Evolutionary conservation across 164 flowering plant species (phyloP).

Genomic region (Pachysandra terminalis): DNA sequence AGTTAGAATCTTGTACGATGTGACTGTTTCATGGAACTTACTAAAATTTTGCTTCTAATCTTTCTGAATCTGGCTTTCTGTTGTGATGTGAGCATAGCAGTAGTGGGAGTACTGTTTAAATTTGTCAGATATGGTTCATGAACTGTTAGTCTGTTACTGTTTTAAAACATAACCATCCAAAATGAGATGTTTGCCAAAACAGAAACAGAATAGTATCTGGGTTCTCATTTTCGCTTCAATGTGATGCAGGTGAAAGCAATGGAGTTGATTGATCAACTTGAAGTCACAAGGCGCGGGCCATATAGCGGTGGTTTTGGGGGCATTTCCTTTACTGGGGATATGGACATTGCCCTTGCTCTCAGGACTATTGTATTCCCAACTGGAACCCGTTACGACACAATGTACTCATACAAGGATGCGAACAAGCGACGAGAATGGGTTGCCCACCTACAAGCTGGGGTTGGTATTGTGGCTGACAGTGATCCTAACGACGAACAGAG

Average conservation of each 20-base stretch:
- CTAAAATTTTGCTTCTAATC: no score
- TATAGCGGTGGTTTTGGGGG: constrained; percentile 95
- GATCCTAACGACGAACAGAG: constrained; percentile 73
- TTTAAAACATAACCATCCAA: no score
- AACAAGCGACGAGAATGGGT: constrained; percentile 76
- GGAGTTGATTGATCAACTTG: constrained; percentile 86
- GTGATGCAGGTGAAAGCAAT: constrained; percentile 79
- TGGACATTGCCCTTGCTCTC: constrained; percentile 88
- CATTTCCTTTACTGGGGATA: constrained; percentile 75
- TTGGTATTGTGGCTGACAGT: constrained; percentile 89
- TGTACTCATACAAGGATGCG: constrained; percentile 76
- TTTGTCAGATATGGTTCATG: no score
- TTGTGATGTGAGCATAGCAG: no score
- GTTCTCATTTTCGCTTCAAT: not conserved
- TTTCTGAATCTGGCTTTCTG: not conserved
- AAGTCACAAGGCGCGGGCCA: constrained; percentile 78
- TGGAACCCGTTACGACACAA: constrained; percentile 52
- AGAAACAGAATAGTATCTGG: no score
- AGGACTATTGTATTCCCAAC: constrained; percentile 91
- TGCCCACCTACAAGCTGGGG: constrained; percentile 91
- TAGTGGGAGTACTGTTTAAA: no score
- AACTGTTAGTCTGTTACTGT: no score
- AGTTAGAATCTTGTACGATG: not conserved
- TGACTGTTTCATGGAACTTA: not conserved
- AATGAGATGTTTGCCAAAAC: not conserved